Evolutionary conservation across 108 stramenopile genomes (phyloP), one percentile per base, ranked within the genome.

Genomic region (Ochromonas danica): DNA sequence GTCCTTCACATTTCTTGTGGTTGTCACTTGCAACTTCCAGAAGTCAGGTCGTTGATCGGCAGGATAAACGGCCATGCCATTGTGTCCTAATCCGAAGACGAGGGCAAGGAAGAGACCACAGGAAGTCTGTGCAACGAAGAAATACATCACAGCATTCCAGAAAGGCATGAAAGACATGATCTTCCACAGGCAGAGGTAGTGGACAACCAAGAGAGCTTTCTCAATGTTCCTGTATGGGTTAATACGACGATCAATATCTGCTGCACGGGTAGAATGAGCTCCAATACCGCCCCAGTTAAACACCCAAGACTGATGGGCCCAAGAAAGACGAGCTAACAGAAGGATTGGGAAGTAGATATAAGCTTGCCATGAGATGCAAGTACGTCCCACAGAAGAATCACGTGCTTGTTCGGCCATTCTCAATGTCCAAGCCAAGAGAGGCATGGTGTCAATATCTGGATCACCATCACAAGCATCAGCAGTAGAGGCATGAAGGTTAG

Each of bases 31-130:
- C 40, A 97, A 90, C 88, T 96, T 95, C 95, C 95, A 97, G 84
- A 97, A 99, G 86, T 96, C 97, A 17, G 98, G 98, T 17, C 96
- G 90, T 57, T 90, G 88, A 30, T 92, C 90, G 78, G 95, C 94
- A 79, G 96, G 93, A 84, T 97, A 97, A 0, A 93, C 91, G 17
- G 94, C 88, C 98, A 99, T 99, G 77, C 98, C 98, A 83, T 99
- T 99, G 95, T 99, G 98, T 70, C 98, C 98, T 42, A 99, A 87
- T 61, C 95, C 98, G 82, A 99, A 99, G 74, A 96, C 96, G n/a
- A 95, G 85, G 39, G 96, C 98, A 36, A 99, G 85, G 78, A 96
- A 88, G 41, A 97, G 86, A 22, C 98, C 98, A 65, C 94, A 96
- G 27, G 91, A 86, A 80, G 88, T 89, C 61, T 94, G 93, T 42